Evolutionary conservation across 2,329 filamentous ascomycete genomes (phyloP), one percentile per base, ranked within the genome.

Genomic region (Cryoendolithus antarcticus): DNA sequence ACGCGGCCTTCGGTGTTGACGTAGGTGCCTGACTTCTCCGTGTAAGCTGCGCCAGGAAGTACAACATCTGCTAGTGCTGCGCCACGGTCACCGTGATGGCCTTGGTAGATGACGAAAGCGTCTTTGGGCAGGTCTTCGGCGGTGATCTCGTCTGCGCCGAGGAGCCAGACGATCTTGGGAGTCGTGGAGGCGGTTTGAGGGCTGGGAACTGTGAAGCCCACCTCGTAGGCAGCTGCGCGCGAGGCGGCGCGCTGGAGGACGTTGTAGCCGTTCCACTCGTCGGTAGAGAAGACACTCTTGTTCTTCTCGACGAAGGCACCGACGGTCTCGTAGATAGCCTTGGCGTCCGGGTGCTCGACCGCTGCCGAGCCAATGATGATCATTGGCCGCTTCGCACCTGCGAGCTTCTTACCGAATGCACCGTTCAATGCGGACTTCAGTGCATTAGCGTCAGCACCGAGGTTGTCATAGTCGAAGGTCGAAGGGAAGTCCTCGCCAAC

Each of bases 1-100:
- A 91, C 86, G 53, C 91, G 84, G 41, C 91, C 91, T 65, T 98
- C 91, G 0, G 91, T 96, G 75, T 96, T 98, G 66, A 98, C 77
- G 58, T 93, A 98, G 33, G 91, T 98, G 44, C 79, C 88, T 15
- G 82, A 77, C 72, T 96, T 98, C 70, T 98, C 91, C 15, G 89
- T 96, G 69, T 95, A 98, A 9, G 91, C 86, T 37, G 86, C 86
- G 50, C 86, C 89, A 21, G 91, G 91, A 12, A 98, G 82, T 50
- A 98, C 75, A 42, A 98, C 77, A 56, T 98, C 89, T 35, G 91
- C 91, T 45, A 95, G 76, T 64, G 93, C 82, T 39, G 91, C 91
- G 48, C 89, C 91, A 38, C 76, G 76, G 67, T 98, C 91, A 64
- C 91, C 91, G 63, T 98, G 91, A 64, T 98, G 91, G 48, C 91